Evolutionary conservation across 164 flowering plant species (phyloP), one percentile per base, ranked within the genome.

Genomic region (Umbilicus rupestris): DNA sequence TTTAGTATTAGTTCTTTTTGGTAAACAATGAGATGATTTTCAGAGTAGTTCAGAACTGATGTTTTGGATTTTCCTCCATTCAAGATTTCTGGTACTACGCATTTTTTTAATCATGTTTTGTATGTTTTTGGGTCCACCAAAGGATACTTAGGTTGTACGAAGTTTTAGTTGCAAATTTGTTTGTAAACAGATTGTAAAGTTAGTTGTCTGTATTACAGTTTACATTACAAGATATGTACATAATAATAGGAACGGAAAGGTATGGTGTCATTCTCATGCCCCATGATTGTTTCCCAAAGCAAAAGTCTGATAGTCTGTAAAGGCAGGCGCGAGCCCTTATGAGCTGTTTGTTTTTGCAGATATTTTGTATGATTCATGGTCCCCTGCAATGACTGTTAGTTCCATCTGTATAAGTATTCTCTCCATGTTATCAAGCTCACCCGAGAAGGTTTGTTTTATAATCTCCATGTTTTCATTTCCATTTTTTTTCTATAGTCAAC

Each of bases 301-400:
- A 47, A 45, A 30, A 22, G 33, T n/a, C 19, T 20, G 26, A 22
- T 55, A 55, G 26, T 8, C n/a, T 31, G 39, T 31, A 33, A 35
- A n/a, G 39, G 22, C 20, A 11, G 29, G 49, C 63, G 52, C 42
- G 17, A 14, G 57, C n/a, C 16, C 7, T 46, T 58, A 50, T 24
- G 17, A 22, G n/a, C 24, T n/a, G 22, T 50, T 31, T 15, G 62
- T 35, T 22, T 68, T 73, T 68, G 69, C 85, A 88, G 92, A 89
- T 80, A 87, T 89, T 63, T 63, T 89, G 68, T 89, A 89, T 74
- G 96, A 89, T 78, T 89, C 96, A 12, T 87, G 96, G 96, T 87
- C 96, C 68, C 96, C 96, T 20, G 96, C 96, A 45, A 89, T 89
- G 96, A 89, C 96, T 39, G 93, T 87, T 29, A 84, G 96, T 73